Evolutionary conservation across 169 alveolate species (phyloP).

Genomic region (Eimeria maxima): DNA sequence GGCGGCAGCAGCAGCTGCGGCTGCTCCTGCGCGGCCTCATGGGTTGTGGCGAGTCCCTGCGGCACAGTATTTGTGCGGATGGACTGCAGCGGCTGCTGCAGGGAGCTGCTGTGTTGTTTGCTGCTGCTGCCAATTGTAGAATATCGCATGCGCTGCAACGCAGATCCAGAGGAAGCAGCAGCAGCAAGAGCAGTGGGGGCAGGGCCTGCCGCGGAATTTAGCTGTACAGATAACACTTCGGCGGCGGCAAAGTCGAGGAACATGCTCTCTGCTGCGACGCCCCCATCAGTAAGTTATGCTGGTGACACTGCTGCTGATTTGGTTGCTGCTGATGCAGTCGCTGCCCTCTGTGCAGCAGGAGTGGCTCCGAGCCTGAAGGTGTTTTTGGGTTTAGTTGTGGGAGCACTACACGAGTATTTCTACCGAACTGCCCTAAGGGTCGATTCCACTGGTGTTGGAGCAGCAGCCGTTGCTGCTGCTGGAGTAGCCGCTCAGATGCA

Average conservation of each 20-base stretch:
- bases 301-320: too few relatives aligned
- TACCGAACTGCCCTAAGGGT: not conserved
- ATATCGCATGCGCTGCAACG: constrained; percentile 44
- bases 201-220: not conserved
- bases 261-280: not conserved
- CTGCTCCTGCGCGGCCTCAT: not conserved
- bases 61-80: constrained; percentile 7
- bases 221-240: not conserved
- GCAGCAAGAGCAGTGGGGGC: constrained; percentile 1
- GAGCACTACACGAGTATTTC: constrained; percentile 31
- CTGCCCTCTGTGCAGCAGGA: constrained; percentile 40
- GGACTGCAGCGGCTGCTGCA: constrained; percentile 43
- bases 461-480: not conserved
- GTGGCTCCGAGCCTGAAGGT: constrained; percentile 55
- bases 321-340: not conserved
- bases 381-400: constrained; percentile 37
- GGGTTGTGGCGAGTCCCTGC: constrained; percentile 16
- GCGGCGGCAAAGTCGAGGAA: not conserved
- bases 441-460: not conserved
- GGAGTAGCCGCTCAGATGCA: too few relatives aligned
- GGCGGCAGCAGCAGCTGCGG: not conserved
- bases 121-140: constrained; percentile 57
- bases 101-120: constrained; percentile 52
- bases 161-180: constrained; percentile 1
- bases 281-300: not conserved